A percentile compares a stretch with the other conserved stretches of the same genome.
phyloP scores from a whole-genome alignment of 2,329 filamentous ascomycete genomes.

The Botrytis galanthina region DNA sequence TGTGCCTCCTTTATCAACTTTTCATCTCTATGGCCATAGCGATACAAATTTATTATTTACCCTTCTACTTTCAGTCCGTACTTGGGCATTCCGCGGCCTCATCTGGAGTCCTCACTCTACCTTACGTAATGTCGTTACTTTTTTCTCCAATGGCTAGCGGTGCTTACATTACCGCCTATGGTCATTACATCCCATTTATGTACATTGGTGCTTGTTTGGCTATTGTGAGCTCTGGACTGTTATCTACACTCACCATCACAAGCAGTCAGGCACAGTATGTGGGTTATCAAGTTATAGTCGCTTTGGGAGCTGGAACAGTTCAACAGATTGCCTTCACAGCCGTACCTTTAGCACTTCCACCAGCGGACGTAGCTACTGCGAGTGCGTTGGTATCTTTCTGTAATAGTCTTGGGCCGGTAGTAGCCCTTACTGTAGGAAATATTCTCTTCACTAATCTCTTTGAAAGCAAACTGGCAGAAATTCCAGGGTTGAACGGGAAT shows the following conservation, averaged over 20 bases:
- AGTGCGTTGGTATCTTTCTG: not conserved
- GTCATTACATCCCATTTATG: not conserved
- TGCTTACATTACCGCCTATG: not conserved
- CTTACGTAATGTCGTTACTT: not conserved
- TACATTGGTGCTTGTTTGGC: not conserved
- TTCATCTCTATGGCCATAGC: not conserved
- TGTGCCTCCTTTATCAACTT: not conserved
- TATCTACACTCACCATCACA: not conserved
- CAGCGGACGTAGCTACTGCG: not conserved
- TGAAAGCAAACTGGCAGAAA: not conserved
- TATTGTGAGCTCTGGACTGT: not conserved
- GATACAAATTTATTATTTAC: not conserved
- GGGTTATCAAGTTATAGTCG: not conserved
- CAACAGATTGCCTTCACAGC: no score
- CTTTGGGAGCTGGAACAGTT: not conserved
- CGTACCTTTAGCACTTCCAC: not conserved
- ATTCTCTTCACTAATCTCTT: not conserved
- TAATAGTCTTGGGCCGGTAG: not conserved
- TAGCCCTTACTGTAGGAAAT: not conserved
- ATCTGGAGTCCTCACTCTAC: not conserved
- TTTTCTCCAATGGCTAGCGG: not conserved
- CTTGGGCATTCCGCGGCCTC: not conserved
- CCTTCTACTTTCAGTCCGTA: not conserved
- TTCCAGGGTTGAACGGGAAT: not conserved
- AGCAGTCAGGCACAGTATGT: not conserved